These are phyloP conservation scores for Fusarium sp. DNA, from an alignment of 2,329 filamentous ascomycete genomes.

Conservation along the genomic window DNA sequence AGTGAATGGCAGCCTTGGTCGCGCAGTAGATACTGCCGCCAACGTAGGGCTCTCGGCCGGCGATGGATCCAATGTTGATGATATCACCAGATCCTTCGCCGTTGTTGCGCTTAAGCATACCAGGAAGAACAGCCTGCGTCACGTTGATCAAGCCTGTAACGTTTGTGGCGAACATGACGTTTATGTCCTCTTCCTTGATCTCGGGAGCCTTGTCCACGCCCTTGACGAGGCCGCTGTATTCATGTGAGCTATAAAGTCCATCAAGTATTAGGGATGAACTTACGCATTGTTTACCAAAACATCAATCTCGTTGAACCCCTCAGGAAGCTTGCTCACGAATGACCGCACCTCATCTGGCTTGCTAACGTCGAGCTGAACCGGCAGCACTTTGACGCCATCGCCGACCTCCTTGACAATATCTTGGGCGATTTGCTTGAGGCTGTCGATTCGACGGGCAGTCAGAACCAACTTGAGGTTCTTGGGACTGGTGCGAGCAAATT, in stretches of 20 bases:
- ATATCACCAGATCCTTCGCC: constrained; percentile 84
- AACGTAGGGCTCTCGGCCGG: constrained; percentile 85
- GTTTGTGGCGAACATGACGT: constrained; percentile 91
- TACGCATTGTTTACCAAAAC: constrained; percentile 96
- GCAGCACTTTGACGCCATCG: constrained; percentile 80
- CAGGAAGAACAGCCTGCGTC: constrained; percentile 88
- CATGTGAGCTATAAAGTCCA: rapidly evolving
- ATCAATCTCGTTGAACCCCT: constrained; percentile 84
- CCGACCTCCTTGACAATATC: constrained; percentile 83
- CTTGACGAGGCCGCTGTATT: constrained; percentile 80
- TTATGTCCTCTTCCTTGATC: constrained; percentile 85
- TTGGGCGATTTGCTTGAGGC: constrained; percentile 77
- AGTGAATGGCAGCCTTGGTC: constrained; percentile 86
- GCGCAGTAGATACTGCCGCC: constrained; percentile 93
- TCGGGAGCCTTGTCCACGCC: constrained; percentile 86
- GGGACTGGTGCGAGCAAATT: constrained; percentile 89
- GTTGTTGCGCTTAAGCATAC: constrained; percentile 79
- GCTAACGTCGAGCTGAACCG: constrained; percentile 87
- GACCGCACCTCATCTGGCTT: constrained; percentile 76
- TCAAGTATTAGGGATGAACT: constrained; percentile 47
- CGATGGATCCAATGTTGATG: constrained; percentile 92
- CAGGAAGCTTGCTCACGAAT: constrained; percentile 79
- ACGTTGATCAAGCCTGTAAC: constrained; percentile 95
- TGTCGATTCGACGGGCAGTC: constrained; percentile 84
- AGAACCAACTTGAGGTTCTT: constrained; percentile 83